Percentiles rank a stretch among this genome's conserved stretches.
Evolutionary conservation across 306 rosid genomes (phyloP).

Genomic region (Styphnolobium japonicum): DNA sequence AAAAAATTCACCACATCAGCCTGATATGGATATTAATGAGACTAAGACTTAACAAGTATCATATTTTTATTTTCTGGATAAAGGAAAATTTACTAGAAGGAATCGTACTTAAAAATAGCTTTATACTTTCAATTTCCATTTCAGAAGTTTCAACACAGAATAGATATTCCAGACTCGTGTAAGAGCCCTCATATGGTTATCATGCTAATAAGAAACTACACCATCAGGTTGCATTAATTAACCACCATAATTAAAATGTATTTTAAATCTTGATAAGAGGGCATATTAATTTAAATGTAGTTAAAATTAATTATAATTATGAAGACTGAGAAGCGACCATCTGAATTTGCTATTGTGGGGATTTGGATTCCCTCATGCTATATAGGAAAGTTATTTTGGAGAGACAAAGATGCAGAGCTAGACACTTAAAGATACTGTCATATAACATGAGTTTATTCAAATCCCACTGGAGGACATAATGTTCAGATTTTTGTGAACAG

Average conservation of each 20-base stretch:
- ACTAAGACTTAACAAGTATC: neutral
- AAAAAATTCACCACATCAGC: neutral
- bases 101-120: neutral
- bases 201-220: neutral
- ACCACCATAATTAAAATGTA: neutral
- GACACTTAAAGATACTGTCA: neutral
- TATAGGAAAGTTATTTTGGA: neutral
- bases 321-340: neutral
- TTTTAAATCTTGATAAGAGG: neutral
- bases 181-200: neutral
- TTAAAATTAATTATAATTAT: neutral
- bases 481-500: neutral
- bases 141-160: neutral
- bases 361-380: neutral
- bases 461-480: constrained; percentile 12
- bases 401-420: neutral
- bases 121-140: neutral
- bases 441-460: neutral
- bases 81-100: neutral
- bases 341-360: constrained; percentile 3
- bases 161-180: neutral
- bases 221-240: neutral
- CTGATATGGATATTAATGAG: neutral
- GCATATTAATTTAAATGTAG: neutral
- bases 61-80: neutral